Conservation (phyloP, 805 yeast species). For the Diddensiella transvaalensis region DNA sequence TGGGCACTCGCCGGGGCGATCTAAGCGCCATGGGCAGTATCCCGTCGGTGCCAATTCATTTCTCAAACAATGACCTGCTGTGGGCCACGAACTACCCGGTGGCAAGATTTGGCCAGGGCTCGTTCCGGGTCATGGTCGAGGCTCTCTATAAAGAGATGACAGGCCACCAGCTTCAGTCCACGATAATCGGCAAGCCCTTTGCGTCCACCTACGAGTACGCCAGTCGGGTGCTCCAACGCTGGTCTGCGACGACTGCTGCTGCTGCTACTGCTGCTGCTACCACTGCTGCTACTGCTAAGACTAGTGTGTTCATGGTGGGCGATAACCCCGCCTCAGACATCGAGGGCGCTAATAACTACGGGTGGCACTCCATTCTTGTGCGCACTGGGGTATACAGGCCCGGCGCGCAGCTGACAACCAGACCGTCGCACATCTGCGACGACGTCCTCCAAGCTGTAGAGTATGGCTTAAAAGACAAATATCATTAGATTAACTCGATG, state of each 20-base stretch:
- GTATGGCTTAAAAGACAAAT: conserved; percentile 15
- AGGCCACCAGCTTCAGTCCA: conserved; percentile 48
- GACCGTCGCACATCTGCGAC: conserved; percentile 49
- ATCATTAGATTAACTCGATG: conserved; percentile 5
- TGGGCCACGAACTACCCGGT: conserved; percentile 82
- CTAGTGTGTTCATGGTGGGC: conserved; percentile 81
- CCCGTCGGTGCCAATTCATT: conserved; percentile 58
- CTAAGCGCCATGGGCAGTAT: conserved; percentile 11
- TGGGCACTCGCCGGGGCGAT: conserved; percentile 59
- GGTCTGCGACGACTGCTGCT: conserved; percentile 14
- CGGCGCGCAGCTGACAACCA: conserved; percentile 36
- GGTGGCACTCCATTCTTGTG: conserved; percentile 86
- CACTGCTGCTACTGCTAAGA: background rate
- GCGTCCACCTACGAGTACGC: conserved; percentile 79
- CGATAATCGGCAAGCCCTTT: conserved; percentile 79
- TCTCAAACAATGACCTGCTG: conserved; percentile 76
- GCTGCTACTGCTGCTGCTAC: conserved; percentile 2
- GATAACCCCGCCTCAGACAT: conserved; percentile 95
- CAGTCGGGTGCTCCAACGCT: conserved; percentile 59
- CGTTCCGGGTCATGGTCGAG: conserved; percentile 63
- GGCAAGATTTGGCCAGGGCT: conserved; percentile 91
- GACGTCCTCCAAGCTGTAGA: conserved; percentile 52
- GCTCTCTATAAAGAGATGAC: conserved; percentile 54
- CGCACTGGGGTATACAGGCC: conserved; percentile 84
- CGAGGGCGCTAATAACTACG: conserved; percentile 78